Percentiles rank a stretch among this genome's conserved stretches.
phyloP scores from a whole-genome alignment of 495 filamentous ascomycete species.

The Clohesyomyces aquaticus region DNA sequence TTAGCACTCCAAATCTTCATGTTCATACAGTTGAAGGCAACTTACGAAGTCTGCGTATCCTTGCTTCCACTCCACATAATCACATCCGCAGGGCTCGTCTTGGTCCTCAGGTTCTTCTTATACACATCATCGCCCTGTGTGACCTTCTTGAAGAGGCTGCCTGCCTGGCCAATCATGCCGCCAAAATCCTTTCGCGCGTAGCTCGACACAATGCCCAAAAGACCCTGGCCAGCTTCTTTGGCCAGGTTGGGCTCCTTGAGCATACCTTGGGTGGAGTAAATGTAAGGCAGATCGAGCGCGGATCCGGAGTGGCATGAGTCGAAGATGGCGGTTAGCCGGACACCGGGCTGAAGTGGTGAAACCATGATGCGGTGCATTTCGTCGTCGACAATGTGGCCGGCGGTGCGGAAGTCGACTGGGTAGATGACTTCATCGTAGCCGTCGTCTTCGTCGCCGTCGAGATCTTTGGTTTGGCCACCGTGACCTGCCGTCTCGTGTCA shows the following conservation, averaged over 20 bases:
- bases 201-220: slow-evolving; percentile 84
- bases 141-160: slow-evolving; percentile 93
- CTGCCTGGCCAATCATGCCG: slow-evolving; percentile 75
- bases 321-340: slow-evolving; percentile 95
- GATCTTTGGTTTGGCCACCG: slow-evolving; percentile 93
- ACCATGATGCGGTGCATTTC: slow-evolving; percentile 99
- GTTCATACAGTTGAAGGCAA: slow-evolving; percentile 35
- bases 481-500: slow-evolving; percentile 62
- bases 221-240: slow-evolving; percentile 94
- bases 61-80: slow-evolving; percentile 98
- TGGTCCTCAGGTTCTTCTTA: slow-evolving; percentile 78
- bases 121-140: slow-evolving; percentile 81
- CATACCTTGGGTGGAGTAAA: slow-evolving; percentile 89
- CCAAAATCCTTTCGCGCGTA: slow-evolving; percentile 91
- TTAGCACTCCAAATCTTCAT: slow-evolving; percentile 6
- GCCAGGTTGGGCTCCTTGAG: slow-evolving; percentile 98
- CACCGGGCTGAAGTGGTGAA: slow-evolving; percentile 73
- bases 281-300: slow-evolving; percentile 92
- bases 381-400: slow-evolving; percentile 95
- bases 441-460: slow-evolving; percentile 92
- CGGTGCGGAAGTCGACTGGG: slow-evolving; percentile 87
- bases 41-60: slow-evolving; percentile 91
- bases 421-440: slow-evolving; percentile 99
- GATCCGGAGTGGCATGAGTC: slow-evolving; percentile 99
- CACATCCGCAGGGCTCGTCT: slow-evolving; percentile 93